A percentile compares a stretch with the other conserved stretches of the same genome.
These are phyloP conservation scores for Helicocarpus griseus DNA, from an alignment of 2,329 filamentous ascomycete genomes.

Conservation along the genomic window DNA sequence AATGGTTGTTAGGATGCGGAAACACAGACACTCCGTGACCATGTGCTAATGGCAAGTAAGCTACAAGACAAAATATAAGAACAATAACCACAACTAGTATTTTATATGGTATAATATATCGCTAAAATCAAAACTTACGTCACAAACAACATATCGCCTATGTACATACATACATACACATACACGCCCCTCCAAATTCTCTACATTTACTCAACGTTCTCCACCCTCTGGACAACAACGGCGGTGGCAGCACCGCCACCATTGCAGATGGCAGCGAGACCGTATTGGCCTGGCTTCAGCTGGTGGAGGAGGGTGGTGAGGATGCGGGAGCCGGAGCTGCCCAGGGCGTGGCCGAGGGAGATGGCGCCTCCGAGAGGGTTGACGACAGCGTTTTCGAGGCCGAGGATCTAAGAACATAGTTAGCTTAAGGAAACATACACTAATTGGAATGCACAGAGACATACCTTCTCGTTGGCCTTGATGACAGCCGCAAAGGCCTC, in stretches of 20 bases:
- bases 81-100: background rate
- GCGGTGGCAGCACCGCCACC: constrained; percentile 88
- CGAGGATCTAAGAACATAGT: constrained; percentile 55
- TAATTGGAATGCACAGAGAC: too few species aligned
- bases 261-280: constrained; percentile 93
- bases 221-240: constrained; percentile 77
- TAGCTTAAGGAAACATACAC: constrained; percentile 5
- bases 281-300: constrained; percentile 84
- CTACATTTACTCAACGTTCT: constrained; percentile 34
- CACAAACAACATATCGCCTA: too few species aligned
- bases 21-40: too few species aligned
- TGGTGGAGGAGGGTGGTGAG: constrained; percentile 85
- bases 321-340: constrained; percentile 87
- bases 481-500: constrained; percentile 95
- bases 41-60: too few species aligned
- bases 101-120: background rate
- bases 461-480: constrained; percentile 81
- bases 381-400: constrained; percentile 66
- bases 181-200: background rate
- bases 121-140: too few species aligned
- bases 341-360: constrained; percentile 80
- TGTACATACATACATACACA: background rate
- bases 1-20: too few species aligned
- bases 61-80: background rate
- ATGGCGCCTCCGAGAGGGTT: constrained; percentile 89